Conservation (phyloP, 495 filamentous ascomycete genomes). For the Hypoxylon trugodes region DNA sequence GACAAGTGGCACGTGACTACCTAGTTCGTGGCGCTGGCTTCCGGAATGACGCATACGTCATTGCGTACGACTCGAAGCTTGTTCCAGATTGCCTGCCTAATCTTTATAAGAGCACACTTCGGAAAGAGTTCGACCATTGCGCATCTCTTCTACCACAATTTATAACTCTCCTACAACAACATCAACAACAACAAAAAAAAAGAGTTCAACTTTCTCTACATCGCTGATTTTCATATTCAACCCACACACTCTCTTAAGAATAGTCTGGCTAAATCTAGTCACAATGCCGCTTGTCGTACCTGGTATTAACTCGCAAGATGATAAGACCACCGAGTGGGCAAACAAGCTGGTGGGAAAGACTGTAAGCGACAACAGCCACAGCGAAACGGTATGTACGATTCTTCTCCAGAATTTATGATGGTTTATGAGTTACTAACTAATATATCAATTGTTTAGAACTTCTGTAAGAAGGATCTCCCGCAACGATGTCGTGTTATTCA, state of each 20-base stretch:
- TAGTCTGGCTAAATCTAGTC: slow-evolving; percentile 22
- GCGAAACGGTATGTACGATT: slow-evolving; percentile 51
- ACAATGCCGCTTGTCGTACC: slow-evolving; percentile 87
- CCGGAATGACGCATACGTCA: slow-evolving; percentile 26
- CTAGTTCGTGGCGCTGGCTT: slow-evolving; percentile 1
- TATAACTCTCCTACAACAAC: not conserved
- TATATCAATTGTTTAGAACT: slow-evolving; percentile 60
- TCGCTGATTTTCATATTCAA: not conserved
- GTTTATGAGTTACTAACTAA: slow-evolving; percentile 10
- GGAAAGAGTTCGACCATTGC: not conserved
- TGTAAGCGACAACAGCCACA: slow-evolving; percentile 49
- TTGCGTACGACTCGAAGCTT: slow-evolving; percentile 17
- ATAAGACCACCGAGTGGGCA: slow-evolving; percentile 70
- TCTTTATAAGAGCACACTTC: slow-evolving; percentile 15
- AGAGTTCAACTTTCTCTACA: not conserved
- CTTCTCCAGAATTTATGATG: not conserved
- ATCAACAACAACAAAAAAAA: not conserved
- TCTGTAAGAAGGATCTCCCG: slow-evolving; percentile 79
- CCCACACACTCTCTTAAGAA: not conserved
- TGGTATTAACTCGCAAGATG: slow-evolving; percentile 64
- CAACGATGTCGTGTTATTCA: slow-evolving; percentile 70
- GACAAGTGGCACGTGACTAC: slow-evolving; percentile 1
- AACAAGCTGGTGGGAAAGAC: slow-evolving; percentile 83
- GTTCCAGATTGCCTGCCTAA: slow-evolving; percentile 20
- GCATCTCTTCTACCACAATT: not conserved